Percentiles rank a stretch among this genome's conserved stretches.
Evolutionary conservation across 2,329 filamentous ascomycete genomes (phyloP).

Genomic region (Drechslerella dactyloides): DNA sequence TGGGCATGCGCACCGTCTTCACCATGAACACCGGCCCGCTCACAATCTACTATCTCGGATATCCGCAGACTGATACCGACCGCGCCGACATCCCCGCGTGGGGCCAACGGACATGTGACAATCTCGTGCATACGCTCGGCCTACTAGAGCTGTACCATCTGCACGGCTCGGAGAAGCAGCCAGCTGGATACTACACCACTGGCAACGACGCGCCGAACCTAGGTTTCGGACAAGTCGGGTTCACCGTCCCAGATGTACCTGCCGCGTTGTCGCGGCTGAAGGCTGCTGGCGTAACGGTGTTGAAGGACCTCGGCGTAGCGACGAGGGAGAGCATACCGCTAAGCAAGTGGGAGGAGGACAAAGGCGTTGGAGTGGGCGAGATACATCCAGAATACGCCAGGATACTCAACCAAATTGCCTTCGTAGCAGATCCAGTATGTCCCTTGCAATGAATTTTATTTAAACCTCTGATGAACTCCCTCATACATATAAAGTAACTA

Average conservation of each 20-base stretch:
- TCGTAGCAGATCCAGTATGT: constrained; percentile 56
- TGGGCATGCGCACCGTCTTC: constrained; percentile 57
- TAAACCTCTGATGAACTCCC: too few relatives aligned
- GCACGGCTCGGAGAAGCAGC: constrained; percentile 52
- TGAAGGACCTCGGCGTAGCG: constrained; percentile 54
- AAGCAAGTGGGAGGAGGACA: constrained; percentile 35
- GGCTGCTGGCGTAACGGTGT: constrained; percentile 19
- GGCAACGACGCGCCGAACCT: constrained; percentile 56
- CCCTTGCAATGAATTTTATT: not conserved
- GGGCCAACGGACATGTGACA: constrained; percentile 18
- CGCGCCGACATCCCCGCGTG: constrained; percentile 27
- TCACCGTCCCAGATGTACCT: constrained; percentile 56
- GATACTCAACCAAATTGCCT: constrained; percentile 56
- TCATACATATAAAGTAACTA: too few relatives aligned
- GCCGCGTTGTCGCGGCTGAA: constrained; percentile 52
- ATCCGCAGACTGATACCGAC: constrained; percentile 24
- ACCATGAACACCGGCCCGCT: constrained; percentile 57
- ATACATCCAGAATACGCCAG: constrained; percentile 55
- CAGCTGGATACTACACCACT: constrained; percentile 52
- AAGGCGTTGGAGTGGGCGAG: constrained; percentile 34
- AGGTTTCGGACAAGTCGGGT: constrained; percentile 57
- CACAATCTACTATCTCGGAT: constrained; percentile 57
- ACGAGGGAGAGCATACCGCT: constrained; percentile 55
- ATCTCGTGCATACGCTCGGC: constrained; percentile 50
- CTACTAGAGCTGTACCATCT: constrained; percentile 57